A percentile compares a stretch with the other conserved stretches of the same genome.
Evolutionary conservation across 495 filamentous ascomycete genomes (phyloP).

Genomic region (Cercophora samala): DNA sequence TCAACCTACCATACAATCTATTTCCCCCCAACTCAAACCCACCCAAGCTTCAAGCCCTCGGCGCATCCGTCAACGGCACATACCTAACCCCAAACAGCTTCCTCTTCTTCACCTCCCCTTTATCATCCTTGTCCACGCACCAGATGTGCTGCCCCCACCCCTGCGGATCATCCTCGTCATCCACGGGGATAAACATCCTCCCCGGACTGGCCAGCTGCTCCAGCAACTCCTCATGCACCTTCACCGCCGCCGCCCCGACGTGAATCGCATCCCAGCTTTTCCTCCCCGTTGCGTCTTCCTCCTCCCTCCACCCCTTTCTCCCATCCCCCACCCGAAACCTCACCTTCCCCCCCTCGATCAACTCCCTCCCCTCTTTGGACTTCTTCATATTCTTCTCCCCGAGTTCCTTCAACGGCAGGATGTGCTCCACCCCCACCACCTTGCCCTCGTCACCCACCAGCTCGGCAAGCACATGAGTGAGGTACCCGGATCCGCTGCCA

Average conservation of each 20-base stretch:
- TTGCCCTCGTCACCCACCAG: conserved; percentile 59
- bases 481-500: conserved; percentile 85
- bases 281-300: conserved; percentile 31
- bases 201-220: conserved; percentile 79
- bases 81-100: conserved; percentile 83
- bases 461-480: conserved; percentile 85
- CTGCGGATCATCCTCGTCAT: conserved; percentile 42
- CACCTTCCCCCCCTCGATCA: conserved; percentile 61
- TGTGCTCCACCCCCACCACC: conserved; percentile 88
- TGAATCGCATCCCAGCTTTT: conserved; percentile 83
- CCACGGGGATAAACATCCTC: conserved; percentile 83
- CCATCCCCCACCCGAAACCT: conserved; percentile 81
- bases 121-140: conserved; percentile 80
- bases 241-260: conserved; percentile 82
- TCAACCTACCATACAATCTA: no score
- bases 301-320: conserved; percentile 63
- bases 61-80: conserved; percentile 90
- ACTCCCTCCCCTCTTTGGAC: conserved; percentile 57
- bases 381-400: conserved; percentile 72
- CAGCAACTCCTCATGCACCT: conserved; percentile 68
- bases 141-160: conserved; percentile 71
- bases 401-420: conserved; percentile 69
- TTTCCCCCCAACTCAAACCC: no score
- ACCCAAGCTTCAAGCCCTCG: conserved; percentile 26
- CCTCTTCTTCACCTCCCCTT: conserved; percentile 70